Conservation (phyloP, 2,329 filamentous ascomycete species). For the Monosporascus sp. region DNA sequence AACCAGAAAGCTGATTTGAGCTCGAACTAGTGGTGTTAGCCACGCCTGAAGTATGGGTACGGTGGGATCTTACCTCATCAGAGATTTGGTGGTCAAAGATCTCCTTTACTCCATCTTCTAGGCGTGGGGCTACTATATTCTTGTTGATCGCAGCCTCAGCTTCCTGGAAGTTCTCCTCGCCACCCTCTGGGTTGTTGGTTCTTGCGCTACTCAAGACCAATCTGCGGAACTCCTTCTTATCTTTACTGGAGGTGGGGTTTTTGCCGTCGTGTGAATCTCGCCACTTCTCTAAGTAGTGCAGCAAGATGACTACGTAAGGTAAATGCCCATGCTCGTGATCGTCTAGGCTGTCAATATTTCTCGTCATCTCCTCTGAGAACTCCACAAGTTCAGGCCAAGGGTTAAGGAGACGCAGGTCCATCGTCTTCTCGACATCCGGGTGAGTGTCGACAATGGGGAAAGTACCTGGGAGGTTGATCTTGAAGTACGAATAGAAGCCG, state of each 20-base stretch:
- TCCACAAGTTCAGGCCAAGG: conserved; percentile 79
- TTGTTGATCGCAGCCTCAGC: conserved; percentile 84
- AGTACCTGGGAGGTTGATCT: conserved; percentile 67
- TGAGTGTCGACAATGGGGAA: conserved; percentile 96
- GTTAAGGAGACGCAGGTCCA: conserved; percentile 75
- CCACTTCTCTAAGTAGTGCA: conserved; percentile 81
- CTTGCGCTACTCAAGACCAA: conserved; percentile 63
- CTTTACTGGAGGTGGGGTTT: conserved; percentile 68
- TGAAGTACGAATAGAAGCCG: conserved; percentile 88
- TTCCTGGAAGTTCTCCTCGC: conserved; percentile 96
- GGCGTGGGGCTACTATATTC: conserved; percentile 63
- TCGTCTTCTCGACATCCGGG: conserved; percentile 77
- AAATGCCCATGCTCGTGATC: conserved; percentile 86
- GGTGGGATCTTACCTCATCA: conserved; percentile 46
- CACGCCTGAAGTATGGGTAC: conserved; percentile 6
- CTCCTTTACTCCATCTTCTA: conserved; percentile 66
- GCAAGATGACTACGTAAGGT: conserved; percentile 76
- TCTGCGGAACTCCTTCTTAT: conserved; percentile 79
- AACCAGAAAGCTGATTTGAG: conserved; percentile 71
- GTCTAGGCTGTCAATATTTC: conserved; percentile 62
- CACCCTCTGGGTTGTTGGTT: conserved; percentile 71
- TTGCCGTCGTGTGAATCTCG: conserved; percentile 63
- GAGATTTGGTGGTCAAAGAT: conserved; percentile 65
- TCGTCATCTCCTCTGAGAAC: conserved; percentile 63
- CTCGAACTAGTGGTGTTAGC: conserved; percentile 34